These are phyloP conservation scores for Zasmidium angulare DNA, from an alignment of 2,329 filamentous ascomycete species.

Conservation along the genomic window DNA sequence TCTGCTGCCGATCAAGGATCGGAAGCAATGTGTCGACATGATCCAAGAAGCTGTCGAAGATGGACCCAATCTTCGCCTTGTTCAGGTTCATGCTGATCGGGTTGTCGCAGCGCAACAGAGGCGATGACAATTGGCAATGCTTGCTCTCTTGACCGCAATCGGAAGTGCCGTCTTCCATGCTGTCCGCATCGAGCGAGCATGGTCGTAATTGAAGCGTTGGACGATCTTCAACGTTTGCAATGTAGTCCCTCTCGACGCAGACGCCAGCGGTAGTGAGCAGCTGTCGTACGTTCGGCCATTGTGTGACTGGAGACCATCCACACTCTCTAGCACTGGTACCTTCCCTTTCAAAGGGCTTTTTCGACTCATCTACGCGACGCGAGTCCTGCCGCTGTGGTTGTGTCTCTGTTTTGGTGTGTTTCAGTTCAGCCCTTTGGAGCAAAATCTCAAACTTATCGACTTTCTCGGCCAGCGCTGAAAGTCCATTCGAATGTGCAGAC, in stretches of 20 bases:
- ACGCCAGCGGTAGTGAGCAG: not conserved
- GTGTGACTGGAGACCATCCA: not conserved
- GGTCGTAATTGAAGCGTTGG: not conserved
- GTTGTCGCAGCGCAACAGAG: not conserved
- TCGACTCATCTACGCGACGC: not conserved
- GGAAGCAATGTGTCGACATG: not conserved
- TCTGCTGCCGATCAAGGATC: not conserved
- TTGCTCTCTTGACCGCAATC: too few relatives aligned
- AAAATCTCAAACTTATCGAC: not conserved
- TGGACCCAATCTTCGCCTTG: not conserved
- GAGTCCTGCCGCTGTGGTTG: not conserved
- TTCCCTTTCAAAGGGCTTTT: not conserved
- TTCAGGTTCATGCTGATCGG: not conserved
- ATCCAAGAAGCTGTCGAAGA: not conserved
- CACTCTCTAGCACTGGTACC: not conserved
- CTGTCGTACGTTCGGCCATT: not conserved
- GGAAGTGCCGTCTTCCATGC: not conserved
- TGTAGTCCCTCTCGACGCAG: not conserved
- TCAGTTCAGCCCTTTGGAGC: not conserved
- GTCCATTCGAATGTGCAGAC: conserved; percentile 1
- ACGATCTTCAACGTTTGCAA: conserved; percentile 5
- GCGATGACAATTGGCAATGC: not conserved
- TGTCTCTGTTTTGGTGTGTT: not conserved
- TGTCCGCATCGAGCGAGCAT: not conserved
- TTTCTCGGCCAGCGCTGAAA: not conserved